Evolutionary conservation across 2,329 filamentous ascomycete species (phyloP), one percentile per base, ranked within the genome.

Genomic region (Colletotrichum endophyticum): DNA sequence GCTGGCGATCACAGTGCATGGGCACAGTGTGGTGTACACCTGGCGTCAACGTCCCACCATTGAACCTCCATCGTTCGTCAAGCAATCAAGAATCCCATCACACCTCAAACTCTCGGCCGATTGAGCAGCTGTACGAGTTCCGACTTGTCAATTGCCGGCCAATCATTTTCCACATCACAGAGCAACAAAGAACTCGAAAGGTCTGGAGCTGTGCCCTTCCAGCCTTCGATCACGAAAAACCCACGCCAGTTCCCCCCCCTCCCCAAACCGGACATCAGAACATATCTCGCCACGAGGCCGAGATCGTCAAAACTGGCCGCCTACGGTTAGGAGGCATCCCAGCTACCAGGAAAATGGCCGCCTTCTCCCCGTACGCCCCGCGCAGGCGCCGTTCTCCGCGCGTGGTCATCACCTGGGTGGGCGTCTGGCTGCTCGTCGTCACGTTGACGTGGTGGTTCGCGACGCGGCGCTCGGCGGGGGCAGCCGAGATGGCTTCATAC

Each of bases 371-470:
- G 32, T 79, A 79, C 77, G 67, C 68, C 22, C 76, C 61, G 19
- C 70, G 72, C 27, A 62, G 49, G 25, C 74, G 78, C 30, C 73
- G 72, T 6, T 73, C 76, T 8, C 70, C 66, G 28, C 62, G 59
- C 28, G 39, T 79, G 19, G 66, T 76, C 27, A 27, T 76, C 61
- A 70, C 57, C 19, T 79, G 78, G 77, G 59, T 79, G 28, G 72
- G 44, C 19, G 64, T 74, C 13, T 79, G 78, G 73, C 36, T 78
- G 11, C 16, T 70, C n/a, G 36, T 75, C 5, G 57, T 80, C 30
- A 61, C 75, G 19, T 39, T 79, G 32, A 73, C 72, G 34, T 78
- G 75, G 78, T 76, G 75, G 69, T 61, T 78, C 61, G 49, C 53
- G 53, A 73, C 49, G 63, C 57, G 72, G 70, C 66, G 70, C 16